phyloP scores from a whole-genome alignment of 345 rosid species.

The Laguncularia racemosa region DNA sequence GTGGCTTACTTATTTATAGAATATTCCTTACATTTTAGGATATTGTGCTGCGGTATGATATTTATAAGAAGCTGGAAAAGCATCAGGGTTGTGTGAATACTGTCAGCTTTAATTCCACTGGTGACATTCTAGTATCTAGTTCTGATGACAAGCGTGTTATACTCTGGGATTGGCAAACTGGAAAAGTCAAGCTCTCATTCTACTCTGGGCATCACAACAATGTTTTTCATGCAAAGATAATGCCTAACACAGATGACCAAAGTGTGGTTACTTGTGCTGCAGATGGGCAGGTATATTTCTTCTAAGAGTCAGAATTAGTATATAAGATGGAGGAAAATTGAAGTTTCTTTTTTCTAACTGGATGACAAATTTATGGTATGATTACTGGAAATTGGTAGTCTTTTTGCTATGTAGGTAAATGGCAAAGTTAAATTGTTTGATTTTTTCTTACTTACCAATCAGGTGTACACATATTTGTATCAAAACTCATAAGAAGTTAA shows the following conservation, averaged over 20 bases:
- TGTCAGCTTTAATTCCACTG: slow-evolving; percentile 50
- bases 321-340: no score
- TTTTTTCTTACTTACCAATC: no score
- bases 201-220: slow-evolving; percentile 62
- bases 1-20: neutral
- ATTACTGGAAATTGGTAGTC: no score
- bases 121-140: slow-evolving; percentile 66
- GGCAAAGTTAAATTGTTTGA: no score
- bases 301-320: neutral
- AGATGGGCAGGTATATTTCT: slow-evolving; percentile 68
- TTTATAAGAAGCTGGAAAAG: slow-evolving; percentile 49
- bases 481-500: no score
- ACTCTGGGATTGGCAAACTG: slow-evolving; percentile 86
- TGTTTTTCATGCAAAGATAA: slow-evolving; percentile 79
- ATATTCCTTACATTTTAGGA: slow-evolving; percentile 29
- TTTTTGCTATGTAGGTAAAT: no score
- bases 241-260: slow-evolving; percentile 75
- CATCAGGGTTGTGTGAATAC: slow-evolving; percentile 88
- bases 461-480: no score
- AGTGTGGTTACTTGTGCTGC: slow-evolving; percentile 87
- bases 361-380: no score
- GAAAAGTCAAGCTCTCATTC: slow-evolving; percentile 52
- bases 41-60: slow-evolving; percentile 57
- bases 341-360: no score
- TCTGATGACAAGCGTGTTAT: slow-evolving; percentile 71